These are phyloP conservation scores for Hymenoscyphus linearis DNA, from an alignment of 2,329 filamentous ascomycete species.

Conservation along the genomic window DNA sequence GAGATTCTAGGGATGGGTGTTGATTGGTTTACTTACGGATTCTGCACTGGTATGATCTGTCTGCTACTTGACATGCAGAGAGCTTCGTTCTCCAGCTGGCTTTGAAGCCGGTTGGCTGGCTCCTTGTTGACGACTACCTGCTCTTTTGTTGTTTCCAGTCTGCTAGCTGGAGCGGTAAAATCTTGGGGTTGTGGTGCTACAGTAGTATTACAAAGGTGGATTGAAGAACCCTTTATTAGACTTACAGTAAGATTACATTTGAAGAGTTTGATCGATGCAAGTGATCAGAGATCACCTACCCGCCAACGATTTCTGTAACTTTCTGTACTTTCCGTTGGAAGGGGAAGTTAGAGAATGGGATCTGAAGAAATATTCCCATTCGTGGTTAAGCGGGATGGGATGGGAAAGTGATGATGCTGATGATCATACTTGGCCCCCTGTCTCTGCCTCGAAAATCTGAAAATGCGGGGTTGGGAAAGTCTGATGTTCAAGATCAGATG, in stretches of 20 bases:
- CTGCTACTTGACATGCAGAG: not conserved
- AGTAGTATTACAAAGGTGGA: too few species aligned
- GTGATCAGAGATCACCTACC: not conserved
- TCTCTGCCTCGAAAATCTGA: not conserved
- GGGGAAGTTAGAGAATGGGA: not conserved
- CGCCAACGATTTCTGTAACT: not conserved
- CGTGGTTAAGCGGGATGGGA: not conserved
- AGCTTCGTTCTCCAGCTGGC: not conserved
- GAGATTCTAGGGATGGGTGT: not conserved
- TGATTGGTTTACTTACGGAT: not conserved
- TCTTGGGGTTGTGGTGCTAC: not conserved
- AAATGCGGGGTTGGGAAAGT: not conserved
- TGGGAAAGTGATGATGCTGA: not conserved
- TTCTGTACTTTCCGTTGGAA: not conserved
- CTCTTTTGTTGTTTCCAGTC: not conserved
- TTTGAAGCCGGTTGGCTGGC: not conserved
- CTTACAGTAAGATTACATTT: too few species aligned
- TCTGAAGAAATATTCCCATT: not conserved
- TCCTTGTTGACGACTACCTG: not conserved
- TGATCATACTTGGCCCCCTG: not conserved
- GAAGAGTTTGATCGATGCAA: not conserved
- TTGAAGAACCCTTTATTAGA: not conserved
- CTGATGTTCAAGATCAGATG: not conserved
- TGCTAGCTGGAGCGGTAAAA: not conserved
- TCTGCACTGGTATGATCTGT: not conserved